Conservation (phyloP, 2,329 filamentous ascomycete genomes). For the Teratosphaeriaceae sp. region DNA sequence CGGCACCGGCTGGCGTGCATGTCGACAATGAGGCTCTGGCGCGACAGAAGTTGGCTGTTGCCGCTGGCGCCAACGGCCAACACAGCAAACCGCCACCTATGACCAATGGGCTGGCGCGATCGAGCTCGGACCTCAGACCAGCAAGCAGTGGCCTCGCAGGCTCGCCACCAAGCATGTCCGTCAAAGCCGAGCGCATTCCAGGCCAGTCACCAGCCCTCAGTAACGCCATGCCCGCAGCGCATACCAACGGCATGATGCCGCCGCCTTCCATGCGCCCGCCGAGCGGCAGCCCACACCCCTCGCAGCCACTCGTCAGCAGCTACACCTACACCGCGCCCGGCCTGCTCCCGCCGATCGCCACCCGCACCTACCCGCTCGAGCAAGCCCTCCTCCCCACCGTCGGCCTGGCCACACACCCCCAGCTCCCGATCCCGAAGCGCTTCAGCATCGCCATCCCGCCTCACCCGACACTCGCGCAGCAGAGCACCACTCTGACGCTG, state of each 20-base stretch:
- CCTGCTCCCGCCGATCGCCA: slow-evolving; percentile 30
- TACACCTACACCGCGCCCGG: slow-evolving; percentile 27
- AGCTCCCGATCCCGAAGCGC: slow-evolving; percentile 51
- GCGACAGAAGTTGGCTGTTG: slow-evolving; percentile 46
- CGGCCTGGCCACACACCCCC: slow-evolving; percentile 61
- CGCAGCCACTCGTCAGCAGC: slow-evolving; percentile 18
- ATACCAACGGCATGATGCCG: slow-evolving; percentile 27
- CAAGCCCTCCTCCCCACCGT: slow-evolving; percentile 64
- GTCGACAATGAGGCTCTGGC: slow-evolving; percentile 50
- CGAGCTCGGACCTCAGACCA: slow-evolving; percentile 26
- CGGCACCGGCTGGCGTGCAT: slow-evolving; percentile 43
- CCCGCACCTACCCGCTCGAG: slow-evolving; percentile 30
- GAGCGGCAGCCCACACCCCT: slow-evolving; percentile 23
- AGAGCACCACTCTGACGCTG: slow-evolving; percentile 66
- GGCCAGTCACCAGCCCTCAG: slow-evolving; percentile 39
- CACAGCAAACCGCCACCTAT: slow-evolving; percentile 19
- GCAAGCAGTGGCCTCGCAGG: slow-evolving; percentile 34
- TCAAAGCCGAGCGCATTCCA: slow-evolving; percentile 34
- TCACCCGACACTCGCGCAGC: slow-evolving; percentile 58
- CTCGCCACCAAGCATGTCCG: slow-evolving; percentile 24
- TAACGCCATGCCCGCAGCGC: slow-evolving; percentile 28
- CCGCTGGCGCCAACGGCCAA: slow-evolving; percentile 42
- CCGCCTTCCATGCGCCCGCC: slow-evolving; percentile 22
- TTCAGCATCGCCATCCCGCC: slow-evolving; percentile 60
- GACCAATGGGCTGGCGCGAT: slow-evolving; percentile 25